phyloP scores from a whole-genome alignment of 1,139 yeast genomes.

The Suhomyces bokatorum region DNA sequence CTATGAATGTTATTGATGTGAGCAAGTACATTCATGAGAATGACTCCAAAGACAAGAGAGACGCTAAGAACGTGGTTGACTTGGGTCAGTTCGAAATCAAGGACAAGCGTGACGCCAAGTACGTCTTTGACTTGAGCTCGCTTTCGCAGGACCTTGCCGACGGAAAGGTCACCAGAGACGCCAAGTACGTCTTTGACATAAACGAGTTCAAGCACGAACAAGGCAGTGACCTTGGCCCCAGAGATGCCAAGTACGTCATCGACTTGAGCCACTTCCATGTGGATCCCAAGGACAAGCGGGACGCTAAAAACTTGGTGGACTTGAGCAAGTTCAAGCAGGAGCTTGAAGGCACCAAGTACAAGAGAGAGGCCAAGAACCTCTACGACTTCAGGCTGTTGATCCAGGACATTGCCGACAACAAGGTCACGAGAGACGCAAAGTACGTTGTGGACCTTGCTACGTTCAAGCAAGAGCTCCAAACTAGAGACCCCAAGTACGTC shows the following conservation, averaged over 20 bases:
- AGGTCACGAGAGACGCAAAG: background rate
- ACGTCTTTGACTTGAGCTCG: background rate
- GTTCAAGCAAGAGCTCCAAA: background rate
- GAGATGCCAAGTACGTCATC: conserved; percentile 21
- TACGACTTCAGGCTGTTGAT: background rate
- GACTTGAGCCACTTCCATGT: conserved; percentile 18
- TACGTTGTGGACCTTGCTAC: background rate
- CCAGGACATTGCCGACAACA: background rate
- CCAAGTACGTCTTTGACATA: background rate
- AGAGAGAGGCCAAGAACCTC: background rate
- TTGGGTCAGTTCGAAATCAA: background rate
- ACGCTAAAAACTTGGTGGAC: background rate
- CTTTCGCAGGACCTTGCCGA: background rate
- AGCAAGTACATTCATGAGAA: background rate
- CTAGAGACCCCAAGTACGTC: background rate
- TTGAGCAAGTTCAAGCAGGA: background rate
- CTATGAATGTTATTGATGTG: background rate
- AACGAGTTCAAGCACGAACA: background rate
- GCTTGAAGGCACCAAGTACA: background rate
- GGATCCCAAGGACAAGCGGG: conserved; percentile 5
- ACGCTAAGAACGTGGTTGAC: background rate
- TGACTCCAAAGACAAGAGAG: background rate
- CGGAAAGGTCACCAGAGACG: background rate
- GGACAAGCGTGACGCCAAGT: background rate
- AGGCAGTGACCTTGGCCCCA: conserved; percentile 1